Percentiles rank a stretch among this genome's conserved stretches.
These are phyloP conservation scores for Cephalotrichum gorgonifer DNA, from an alignment of 2,329 filamentous ascomycete species.

Conservation along the genomic window DNA sequence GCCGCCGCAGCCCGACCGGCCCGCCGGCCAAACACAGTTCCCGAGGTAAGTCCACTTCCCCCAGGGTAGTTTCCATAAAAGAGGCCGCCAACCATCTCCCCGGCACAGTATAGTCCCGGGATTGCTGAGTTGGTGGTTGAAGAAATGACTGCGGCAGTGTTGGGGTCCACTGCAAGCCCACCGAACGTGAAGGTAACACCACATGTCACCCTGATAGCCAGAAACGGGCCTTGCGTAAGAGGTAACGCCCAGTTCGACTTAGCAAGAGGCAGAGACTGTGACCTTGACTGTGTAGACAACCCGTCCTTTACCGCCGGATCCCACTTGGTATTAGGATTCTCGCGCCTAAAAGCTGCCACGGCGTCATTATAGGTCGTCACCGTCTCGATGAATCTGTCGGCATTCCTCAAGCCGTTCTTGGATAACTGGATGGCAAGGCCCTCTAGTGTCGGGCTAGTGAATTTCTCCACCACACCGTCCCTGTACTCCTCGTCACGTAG, in stretches of 20 bases:
- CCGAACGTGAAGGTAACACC: conserved; percentile 63
- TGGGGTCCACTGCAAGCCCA: conserved; percentile 44
- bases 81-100: conserved; percentile 57
- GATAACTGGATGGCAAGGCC: conserved; percentile 42
- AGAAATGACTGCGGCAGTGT: conserved; percentile 42
- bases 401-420: conserved; percentile 33
- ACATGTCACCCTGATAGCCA: conserved; percentile 53
- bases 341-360: conserved; percentile 32
- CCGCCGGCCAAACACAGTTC: conserved; percentile 38
- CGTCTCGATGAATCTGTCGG: conserved; percentile 36
- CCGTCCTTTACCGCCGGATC: conserved; percentile 53
- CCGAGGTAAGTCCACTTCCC: conserved; percentile 50
- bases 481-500: conserved; percentile 53
- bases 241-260: conserved; percentile 61
- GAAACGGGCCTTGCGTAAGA: conserved; percentile 43
- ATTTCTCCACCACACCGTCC: conserved; percentile 42
- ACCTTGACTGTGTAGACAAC: conserved; percentile 45
- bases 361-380: conserved; percentile 48
- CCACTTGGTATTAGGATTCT: conserved; percentile 35
- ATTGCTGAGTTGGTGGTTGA: conserved; percentile 32
- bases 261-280: conserved; percentile 29
- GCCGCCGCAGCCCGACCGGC: conserved; percentile 25
- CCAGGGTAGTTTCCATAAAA: conserved; percentile 56
- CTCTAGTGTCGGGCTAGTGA: conserved; percentile 38
- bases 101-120: conserved; percentile 46